Evolutionary conservation across 1,139 yeast genomes (phyloP).

Genomic region (Candida anutae): DNA sequence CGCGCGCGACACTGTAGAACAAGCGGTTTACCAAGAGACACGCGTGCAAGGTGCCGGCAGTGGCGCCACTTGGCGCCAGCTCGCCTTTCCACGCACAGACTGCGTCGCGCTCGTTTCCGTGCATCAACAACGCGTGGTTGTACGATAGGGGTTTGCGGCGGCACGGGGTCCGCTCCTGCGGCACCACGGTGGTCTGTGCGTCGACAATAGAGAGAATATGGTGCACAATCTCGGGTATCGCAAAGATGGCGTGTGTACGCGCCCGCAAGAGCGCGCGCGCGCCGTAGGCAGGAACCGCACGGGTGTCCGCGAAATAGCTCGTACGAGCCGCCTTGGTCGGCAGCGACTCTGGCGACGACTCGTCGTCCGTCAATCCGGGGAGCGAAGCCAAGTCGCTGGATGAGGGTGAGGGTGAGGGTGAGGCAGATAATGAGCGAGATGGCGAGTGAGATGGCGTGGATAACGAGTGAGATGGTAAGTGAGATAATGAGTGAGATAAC

Average conservation of each 20-base stretch:
- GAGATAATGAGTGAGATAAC: no score
- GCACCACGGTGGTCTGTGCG: constrained; percentile 36
- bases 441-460: no score
- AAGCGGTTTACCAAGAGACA: constrained; percentile 63
- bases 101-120: constrained; percentile 49
- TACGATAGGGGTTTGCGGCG: constrained; percentile 63
- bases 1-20: constrained; percentile 53
- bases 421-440: no score
- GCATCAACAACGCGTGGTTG: constrained; percentile 42
- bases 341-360: constrained; percentile 20
- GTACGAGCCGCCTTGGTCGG: constrained; percentile 11
- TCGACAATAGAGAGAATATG: constrained; percentile 57
- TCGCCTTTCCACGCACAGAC: constrained; percentile 40
- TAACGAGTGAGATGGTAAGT: no score
- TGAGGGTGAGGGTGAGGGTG: no score
- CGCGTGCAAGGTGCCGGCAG: constrained; percentile 26
- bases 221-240: constrained; percentile 68
- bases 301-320: constrained; percentile 3
- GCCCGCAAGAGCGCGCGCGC: not conserved
- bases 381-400: constrained; percentile 32
- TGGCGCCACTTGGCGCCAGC: constrained; percentile 3
- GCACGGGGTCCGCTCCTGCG: constrained; percentile 51
- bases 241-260: constrained; percentile 43
- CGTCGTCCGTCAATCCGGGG: constrained; percentile 31
- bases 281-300: no score